Evolutionary conservation across 805 yeast species (phyloP).

Genomic region (Jamesozyma spencerorum): DNA sequence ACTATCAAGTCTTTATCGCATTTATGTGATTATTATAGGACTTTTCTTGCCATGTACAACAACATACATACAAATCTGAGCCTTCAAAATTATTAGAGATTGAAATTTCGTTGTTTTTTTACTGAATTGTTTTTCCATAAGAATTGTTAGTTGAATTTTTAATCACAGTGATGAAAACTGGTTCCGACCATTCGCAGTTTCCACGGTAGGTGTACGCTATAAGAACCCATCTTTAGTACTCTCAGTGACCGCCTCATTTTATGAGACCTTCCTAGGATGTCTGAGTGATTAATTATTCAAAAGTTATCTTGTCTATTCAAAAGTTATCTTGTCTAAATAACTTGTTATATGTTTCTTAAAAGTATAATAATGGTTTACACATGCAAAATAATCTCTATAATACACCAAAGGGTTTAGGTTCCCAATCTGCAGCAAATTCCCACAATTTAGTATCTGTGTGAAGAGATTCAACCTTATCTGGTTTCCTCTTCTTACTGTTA

Average conservation of each 20-base stretch:
- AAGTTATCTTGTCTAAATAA: constrained; percentile 3
- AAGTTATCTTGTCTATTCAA: too few species aligned
- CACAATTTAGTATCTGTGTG: constrained; percentile 2
- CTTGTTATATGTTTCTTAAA: too few species aligned
- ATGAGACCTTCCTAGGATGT: constrained; percentile 84
- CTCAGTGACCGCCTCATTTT: constrained; percentile 69
- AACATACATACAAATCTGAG: constrained; percentile 27
- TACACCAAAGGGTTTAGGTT: constrained; percentile 47
- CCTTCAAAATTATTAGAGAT: constrained; percentile 10
- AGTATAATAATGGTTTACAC: too few species aligned
- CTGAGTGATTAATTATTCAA: constrained; percentile 41
- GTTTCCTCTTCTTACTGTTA: not conserved
- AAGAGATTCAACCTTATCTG: not conserved
- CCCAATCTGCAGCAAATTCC: constrained; percentile 32
- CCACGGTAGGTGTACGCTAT: constrained; percentile 80
- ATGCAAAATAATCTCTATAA: too few species aligned
- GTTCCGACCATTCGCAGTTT: constrained; percentile 83
- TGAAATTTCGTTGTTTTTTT: not conserved
- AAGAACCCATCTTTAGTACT: constrained; percentile 68
- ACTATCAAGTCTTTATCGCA: constrained; percentile 27
- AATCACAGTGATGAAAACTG: constrained; percentile 63
- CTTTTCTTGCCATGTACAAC: constrained; percentile 69
- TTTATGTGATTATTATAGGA: constrained; percentile 20
- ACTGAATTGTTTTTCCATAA: constrained; percentile 1
- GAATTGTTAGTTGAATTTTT: constrained; percentile 3